Percentiles rank a stretch among this genome's conserved stretches.
These are phyloP conservation scores for Lentithecium fluviatile DNA, from an alignment of 495 filamentous ascomycete genomes.

Conservation along the genomic window DNA sequence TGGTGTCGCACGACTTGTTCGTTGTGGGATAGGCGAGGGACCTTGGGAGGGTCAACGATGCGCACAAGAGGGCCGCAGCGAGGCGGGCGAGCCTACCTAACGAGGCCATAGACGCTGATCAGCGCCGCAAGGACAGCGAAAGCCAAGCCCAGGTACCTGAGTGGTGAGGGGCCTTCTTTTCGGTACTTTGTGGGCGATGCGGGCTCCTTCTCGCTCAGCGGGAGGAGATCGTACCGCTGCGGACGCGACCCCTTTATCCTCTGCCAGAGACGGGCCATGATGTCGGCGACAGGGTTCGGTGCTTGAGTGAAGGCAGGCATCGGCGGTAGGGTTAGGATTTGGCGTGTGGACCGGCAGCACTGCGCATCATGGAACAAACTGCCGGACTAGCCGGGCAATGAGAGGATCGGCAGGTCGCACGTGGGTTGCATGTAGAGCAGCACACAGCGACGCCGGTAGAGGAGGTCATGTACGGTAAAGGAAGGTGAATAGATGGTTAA, in stretches of 20 bases:
- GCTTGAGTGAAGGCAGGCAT: background rate
- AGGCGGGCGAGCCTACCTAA: slow-evolving; percentile 13
- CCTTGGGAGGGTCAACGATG: slow-evolving; percentile 15
- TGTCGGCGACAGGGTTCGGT: background rate
- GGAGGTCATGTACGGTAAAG: no score
- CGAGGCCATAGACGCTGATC: slow-evolving; percentile 17
- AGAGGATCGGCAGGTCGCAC: background rate
- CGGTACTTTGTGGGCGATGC: slow-evolving; percentile 11
- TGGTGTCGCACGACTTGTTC: slow-evolving; percentile 47
- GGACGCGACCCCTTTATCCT: slow-evolving; percentile 7
- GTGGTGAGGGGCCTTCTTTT: background rate
- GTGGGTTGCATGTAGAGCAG: background rate
- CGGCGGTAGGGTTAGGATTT: background rate
- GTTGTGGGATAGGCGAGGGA: background rate
- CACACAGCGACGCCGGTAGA: background rate
- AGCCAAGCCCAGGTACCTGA: background rate
- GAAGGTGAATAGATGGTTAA: no score
- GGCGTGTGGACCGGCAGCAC: background rate
- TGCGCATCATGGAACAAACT: background rate
- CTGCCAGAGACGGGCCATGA: slow-evolving; percentile 26
- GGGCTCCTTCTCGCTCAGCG: slow-evolving; percentile 16
- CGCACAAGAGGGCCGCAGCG: slow-evolving; percentile 5
- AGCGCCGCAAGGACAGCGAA: slow-evolving; percentile 2
- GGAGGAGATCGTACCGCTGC: slow-evolving; percentile 14
- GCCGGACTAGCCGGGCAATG: background rate